phyloP scores from a whole-genome alignment of 768 basidiomycete species.

The Leucosporidium yakuticum region DNA sequence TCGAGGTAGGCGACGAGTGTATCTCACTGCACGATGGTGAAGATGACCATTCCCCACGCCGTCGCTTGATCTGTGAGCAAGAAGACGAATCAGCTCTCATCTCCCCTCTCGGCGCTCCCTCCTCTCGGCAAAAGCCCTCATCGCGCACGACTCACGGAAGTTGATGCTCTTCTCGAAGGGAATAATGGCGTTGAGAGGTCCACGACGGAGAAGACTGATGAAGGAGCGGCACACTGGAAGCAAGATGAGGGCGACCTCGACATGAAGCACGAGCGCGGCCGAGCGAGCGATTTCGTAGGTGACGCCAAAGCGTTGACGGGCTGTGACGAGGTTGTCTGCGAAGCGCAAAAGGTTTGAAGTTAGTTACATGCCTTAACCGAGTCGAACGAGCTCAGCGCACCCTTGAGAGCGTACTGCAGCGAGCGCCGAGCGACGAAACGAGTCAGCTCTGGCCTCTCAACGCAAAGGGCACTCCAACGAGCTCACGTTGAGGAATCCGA shows the following conservation, averaged over 20 bases:
- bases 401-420: conserved; percentile 34
- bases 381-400: not conserved
- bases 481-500: conserved; percentile 60
- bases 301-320: conserved; percentile 46
- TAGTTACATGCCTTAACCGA: not conserved
- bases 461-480: not conserved
- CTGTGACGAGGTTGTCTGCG: conserved; percentile 61
- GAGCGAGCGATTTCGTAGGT: not conserved
- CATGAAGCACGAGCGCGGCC: conserved; percentile 81
- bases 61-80: conserved; percentile 60
- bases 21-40: conserved; percentile 65
- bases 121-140: not conserved
- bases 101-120: no score
- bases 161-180: conserved; percentile 91
- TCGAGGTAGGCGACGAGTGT: conserved; percentile 55
- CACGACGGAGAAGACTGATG: conserved; percentile 77
- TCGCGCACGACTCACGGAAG: conserved; percentile 49
- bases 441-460: not conserved
- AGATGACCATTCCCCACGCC: conserved; percentile 81
- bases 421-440: no score
- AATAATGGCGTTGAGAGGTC: conserved; percentile 75
- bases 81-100: conserved; percentile 10
- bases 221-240: conserved; percentile 94
- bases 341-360: not conserved
- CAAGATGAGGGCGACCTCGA: conserved; percentile 88